phyloP scores from a whole-genome alignment of 306 rosid species.

The Quercus aquifolioides region DNA sequence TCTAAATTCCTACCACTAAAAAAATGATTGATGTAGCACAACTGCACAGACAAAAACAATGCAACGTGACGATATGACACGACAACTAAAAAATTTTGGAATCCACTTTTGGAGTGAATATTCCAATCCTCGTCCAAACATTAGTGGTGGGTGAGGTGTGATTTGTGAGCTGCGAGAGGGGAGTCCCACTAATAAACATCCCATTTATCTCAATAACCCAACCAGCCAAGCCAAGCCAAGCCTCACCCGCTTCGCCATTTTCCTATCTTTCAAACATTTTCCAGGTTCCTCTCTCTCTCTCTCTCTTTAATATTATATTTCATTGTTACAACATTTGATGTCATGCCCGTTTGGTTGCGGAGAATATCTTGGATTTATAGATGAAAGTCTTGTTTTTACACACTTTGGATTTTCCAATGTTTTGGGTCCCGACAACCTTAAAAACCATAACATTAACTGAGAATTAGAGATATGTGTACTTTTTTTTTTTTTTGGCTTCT shows the following conservation, averaged over 20 bases:
- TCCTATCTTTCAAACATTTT: neutral
- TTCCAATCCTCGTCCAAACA: neutral
- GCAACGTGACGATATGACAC: too few species aligned
- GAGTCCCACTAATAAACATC: neutral
- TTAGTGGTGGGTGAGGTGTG: too few species aligned
- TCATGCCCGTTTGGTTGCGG: neutral
- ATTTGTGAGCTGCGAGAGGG: neutral
- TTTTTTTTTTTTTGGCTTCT: neutral
- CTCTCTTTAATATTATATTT: neutral
- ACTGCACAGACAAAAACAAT: too few species aligned
- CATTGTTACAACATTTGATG: neutral
- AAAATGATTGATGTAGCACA: too few species aligned
- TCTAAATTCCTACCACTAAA: too few species aligned
- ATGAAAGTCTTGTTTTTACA: neutral
- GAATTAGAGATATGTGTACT: neutral
- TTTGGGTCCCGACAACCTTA: neutral
- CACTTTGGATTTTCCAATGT: neutral
- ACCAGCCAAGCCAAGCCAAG: too few species aligned
- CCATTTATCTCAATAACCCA: neutral
- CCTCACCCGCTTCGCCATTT: neutral
- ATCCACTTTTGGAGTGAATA: too few species aligned
- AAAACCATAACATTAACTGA: neutral
- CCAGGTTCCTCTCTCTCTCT: neutral
- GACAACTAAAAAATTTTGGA: too few species aligned
- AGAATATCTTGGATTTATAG: neutral